Base-by-base conservation (phyloP, 495 filamentous ascomycete genomes). In the Penicillium samsonianum region DNA sequence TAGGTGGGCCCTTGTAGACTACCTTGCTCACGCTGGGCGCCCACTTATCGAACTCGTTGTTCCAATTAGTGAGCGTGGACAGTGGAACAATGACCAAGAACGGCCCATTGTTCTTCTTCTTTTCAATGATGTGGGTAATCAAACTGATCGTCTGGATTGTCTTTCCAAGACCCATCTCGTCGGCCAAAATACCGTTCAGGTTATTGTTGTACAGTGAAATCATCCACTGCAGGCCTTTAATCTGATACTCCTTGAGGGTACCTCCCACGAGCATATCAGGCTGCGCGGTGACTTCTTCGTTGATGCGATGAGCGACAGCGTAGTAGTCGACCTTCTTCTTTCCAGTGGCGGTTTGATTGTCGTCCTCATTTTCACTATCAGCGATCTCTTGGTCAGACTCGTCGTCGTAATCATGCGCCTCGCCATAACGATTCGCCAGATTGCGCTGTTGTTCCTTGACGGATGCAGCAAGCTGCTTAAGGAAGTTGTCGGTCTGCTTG, bases 211-310 rank as follows among this genome's bases (percentile, higher is more conserved):
- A 98, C 22, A 98, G 82, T 14, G 94, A 98, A 53, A 98, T 84
- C 94, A 98, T 98, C 94, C 94, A 98, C 71, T 98, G 94, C 58
- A 98, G 73, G 76, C 94, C 94, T 83, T 96, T 97, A 71, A 98
- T 42, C 75, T 98, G 94, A 74, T 98, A 98, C 68, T 98, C 94
- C 73, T 98, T 98, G 45, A 98, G 79, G 3, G 81, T 87, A 65
- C 94, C 94, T 60, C 94, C 94, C 57, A 96, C 88, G 51, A 98
- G 83, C 40, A 96, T 94, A 17, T 61, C 65, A 8, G 94, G 91
- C 65, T 98, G 94, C 47, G 76, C 78, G 4, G 82, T 88, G 55
- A 98, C 85, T 50, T 92, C 89, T 75, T 98, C 94, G 71, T 92
- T 90, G 75, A 96, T 86, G 57, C 90, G 89, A 79, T 98, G 94